Base-by-base conservation (phyloP, 768 basidiomycete genomes). In the Kondoa malvinella region DNA sequence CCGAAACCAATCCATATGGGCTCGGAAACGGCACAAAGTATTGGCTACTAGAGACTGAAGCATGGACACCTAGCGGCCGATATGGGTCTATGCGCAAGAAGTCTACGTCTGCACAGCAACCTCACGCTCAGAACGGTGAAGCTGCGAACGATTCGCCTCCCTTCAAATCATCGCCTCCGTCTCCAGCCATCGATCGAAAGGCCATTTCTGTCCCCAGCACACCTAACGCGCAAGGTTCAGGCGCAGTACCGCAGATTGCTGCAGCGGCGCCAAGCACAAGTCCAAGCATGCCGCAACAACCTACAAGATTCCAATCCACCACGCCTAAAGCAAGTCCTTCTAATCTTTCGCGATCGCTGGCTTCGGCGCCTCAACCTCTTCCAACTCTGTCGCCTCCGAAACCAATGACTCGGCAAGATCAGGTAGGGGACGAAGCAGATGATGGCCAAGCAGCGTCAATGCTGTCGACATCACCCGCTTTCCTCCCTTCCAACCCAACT, bases 41-140 rank as follows among this genome's bases (percentile, higher is more conserved):
- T 72, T 92, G 89, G 76, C 87, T 90, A 84, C 83, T 92, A 25
- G 87, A 92, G 77, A 90, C 92, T 26, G 90, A 94, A 75, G 88
- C 89, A 72, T 94, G 90, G 89, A 89, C 87, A n/a, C 40, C 40
- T 50, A 50, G 40, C 40, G 8, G 12, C 40, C 40, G 40, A 50
- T 50, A 50, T 50, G 21, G 40, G 8, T 50, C 40, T 50, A 50
- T 21, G 21, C 40, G 40, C 40, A 50, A 21, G 21, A n/a, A 31
- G 50, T 25, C 34, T 63, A 34, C 63, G 3, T 57, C 34, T 40
- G 25, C 34, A 12, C 25, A 34, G 32, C 64, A 8, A 12, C 16
- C 61, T 32, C 33, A 27, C 4, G n/a, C 61, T 8, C 8, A 59
- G 57, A 25, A 21, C 57, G n/a, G 17, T 33, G 26, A 14, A 27